Conservation (phyloP, 108 stramenopile species). For the Fragilaria radians region DNA sequence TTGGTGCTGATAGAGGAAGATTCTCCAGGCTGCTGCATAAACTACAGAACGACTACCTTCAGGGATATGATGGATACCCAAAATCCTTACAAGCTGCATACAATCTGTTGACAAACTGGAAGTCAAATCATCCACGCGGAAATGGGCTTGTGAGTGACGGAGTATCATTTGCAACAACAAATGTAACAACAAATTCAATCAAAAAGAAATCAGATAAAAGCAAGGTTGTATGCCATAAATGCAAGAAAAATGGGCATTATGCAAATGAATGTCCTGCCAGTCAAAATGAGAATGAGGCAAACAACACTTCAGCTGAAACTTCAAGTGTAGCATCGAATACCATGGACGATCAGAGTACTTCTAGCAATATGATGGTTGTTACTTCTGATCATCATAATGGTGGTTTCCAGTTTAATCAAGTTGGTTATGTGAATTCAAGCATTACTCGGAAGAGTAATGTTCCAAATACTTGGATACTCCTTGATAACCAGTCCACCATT, state of each 20-base stretch:
- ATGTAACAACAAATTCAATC: not conserved
- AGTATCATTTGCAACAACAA: not conserved
- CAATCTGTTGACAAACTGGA: not conserved
- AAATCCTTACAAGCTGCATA: slow-evolving; percentile 14
- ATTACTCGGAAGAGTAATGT: not conserved
- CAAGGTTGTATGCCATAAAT: slow-evolving; percentile 4
- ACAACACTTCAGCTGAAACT: not conserved
- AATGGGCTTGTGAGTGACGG: not conserved
- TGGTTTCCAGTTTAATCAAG: not conserved
- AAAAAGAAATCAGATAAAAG: not conserved
- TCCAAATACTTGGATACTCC: slow-evolving; percentile 14
- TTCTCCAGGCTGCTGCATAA: not conserved
- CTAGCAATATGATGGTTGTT: not conserved
- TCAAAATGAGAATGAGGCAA: not conserved
- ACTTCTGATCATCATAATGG: not conserved
- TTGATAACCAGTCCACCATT: slow-evolving; percentile 39
- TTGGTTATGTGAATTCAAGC: not conserved
- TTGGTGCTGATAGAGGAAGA: not conserved
- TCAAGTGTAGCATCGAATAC: not conserved
- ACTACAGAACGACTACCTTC: not conserved
- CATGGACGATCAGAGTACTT: not conserved
- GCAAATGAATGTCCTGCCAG: slow-evolving; percentile 1
- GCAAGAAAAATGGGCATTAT: slow-evolving; percentile 9
- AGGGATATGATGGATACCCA: slow-evolving; percentile 23
- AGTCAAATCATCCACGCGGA: not conserved